Base-by-base conservation (phyloP, 805 yeast species). In the Pichia membranifaciens region DNA sequence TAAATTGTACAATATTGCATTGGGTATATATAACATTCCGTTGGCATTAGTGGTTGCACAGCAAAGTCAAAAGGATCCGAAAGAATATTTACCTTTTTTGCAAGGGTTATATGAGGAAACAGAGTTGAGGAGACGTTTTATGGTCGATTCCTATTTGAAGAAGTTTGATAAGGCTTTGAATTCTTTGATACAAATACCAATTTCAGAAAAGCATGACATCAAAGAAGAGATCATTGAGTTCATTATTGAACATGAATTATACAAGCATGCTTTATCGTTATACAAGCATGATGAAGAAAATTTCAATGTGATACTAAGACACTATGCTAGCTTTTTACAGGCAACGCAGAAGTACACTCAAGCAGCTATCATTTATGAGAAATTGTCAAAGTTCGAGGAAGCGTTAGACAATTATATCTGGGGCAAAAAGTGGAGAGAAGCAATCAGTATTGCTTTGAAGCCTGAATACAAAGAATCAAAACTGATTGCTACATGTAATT, bases 11-110 rank as follows among this genome's bases (percentile, higher is more conserved):
- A 75, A 81, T 41, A 81, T 82, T 17, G 85, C 97, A 0, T 73
- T 93, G 49, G 84, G 95, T 2, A 69, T 85, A 18, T 93, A 93
- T 59, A 84, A 93, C 61, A 81, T 93, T 37, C 81, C 82, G 48
- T 70, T 91, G 57, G 79, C 98, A 0, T 73, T 93, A 48, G 73
- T 76, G 12, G 82, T 93, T 50, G 99, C 99, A 0, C 98, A 95
- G 62, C 93, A 89, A 59, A 89, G 97, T 0, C 98, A 91, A 65
- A 90, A 84, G 73, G 99, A 93, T 68, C 99, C 99, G 21, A 88
- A 90, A 59, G 99, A 93, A 65, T 93, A 93, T 57, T 69, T 93
- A 44, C 96, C 99, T 44, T 93, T 93, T 65, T 73, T 93, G 54
- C 96, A 88, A 59, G 75, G 81, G 41, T 70, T 93, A 45, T 84